Percentiles rank a stretch among this genome's conserved stretches.
Conservation (phyloP, 2,329 filamentous ascomycete species). For the Neonectria coccinea region DNA sequence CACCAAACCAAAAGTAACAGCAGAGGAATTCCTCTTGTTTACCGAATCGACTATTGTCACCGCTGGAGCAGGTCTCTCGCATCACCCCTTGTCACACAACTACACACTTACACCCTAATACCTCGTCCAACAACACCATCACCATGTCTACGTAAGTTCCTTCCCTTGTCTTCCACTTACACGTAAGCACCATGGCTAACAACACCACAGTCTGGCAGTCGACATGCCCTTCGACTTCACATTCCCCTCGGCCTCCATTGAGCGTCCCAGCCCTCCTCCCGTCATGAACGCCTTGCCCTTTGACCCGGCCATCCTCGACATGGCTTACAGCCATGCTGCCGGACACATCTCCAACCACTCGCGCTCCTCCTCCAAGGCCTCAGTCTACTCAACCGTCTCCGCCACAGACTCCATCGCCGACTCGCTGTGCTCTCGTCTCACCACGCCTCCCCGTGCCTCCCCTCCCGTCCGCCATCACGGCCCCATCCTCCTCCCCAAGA, state of each 20-base stretch:
- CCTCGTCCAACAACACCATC: constrained; percentile 18
- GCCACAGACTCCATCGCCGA: constrained; percentile 67
- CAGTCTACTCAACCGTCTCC: constrained; percentile 72
- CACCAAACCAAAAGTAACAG: constrained; percentile 9
- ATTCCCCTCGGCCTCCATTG: constrained; percentile 58
- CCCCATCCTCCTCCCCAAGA: constrained; percentile 85
- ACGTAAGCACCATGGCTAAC: constrained; percentile 37
- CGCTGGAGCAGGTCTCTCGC: constrained; percentile 42
- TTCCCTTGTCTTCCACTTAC: constrained; percentile 7
- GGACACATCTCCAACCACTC: constrained; percentile 61
- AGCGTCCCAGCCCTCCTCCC: constrained; percentile 48
- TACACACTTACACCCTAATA: constrained; percentile 40
- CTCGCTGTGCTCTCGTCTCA: constrained; percentile 74
- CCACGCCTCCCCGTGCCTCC: constrained; percentile 73
- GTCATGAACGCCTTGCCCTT: constrained; percentile 59
- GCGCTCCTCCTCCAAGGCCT: constrained; percentile 74
- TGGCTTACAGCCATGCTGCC: constrained; percentile 57
- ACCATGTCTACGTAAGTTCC: constrained; percentile 53
- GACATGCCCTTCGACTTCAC: constrained; percentile 72
- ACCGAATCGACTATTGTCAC: constrained; percentile 28
- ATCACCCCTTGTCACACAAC: constrained; percentile 32
- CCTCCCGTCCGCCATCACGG: constrained; percentile 83
- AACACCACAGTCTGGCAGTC: constrained; percentile 66
- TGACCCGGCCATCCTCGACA: constrained; percentile 67
- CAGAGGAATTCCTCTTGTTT: constrained; percentile 10